phyloP scores from a whole-genome alignment of 148 eudicot genomes.

The Nyssa sinensis region DNA sequence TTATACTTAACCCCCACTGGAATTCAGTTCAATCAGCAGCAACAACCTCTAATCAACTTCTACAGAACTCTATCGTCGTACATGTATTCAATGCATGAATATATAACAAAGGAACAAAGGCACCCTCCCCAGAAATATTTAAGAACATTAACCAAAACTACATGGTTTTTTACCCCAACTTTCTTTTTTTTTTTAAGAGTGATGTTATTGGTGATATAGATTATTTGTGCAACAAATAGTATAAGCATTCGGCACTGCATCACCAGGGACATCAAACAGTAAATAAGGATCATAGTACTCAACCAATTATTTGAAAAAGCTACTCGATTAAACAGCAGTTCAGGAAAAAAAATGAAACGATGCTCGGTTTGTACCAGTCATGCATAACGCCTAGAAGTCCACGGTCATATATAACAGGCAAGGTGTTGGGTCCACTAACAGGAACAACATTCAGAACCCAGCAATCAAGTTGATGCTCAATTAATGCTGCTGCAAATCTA shows the following conservation, averaged over 20 bases:
- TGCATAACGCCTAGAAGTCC: slow-evolving; percentile 98
- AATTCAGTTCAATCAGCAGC: background rate
- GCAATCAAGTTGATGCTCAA: slow-evolving; percentile 55
- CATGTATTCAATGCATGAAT: background rate
- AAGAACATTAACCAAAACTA: no score
- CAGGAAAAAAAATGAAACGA: background rate
- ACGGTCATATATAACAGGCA: slow-evolving; percentile 94
- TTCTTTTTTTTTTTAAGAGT: no score
- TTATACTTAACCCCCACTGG: background rate
- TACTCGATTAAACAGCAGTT: background rate
- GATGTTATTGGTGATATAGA: no score
- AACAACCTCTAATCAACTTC: background rate
- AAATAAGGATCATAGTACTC: no score
- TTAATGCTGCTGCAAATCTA: slow-evolving; percentile 92
- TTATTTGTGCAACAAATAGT: no score
- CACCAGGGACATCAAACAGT: no score
- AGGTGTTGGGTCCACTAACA: slow-evolving; percentile 83
- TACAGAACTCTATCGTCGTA: background rate
- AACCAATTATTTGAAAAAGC: background rate
- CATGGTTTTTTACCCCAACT: no score
- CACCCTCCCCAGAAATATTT: no score
- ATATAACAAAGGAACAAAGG: no score
- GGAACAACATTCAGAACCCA: slow-evolving; percentile 98
- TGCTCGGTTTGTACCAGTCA: slow-evolving; percentile 60
- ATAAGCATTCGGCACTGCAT: no score